phyloP scores from a whole-genome alignment of 2,329 filamentous ascomycete genomes.

The Calycina marina region DNA sequence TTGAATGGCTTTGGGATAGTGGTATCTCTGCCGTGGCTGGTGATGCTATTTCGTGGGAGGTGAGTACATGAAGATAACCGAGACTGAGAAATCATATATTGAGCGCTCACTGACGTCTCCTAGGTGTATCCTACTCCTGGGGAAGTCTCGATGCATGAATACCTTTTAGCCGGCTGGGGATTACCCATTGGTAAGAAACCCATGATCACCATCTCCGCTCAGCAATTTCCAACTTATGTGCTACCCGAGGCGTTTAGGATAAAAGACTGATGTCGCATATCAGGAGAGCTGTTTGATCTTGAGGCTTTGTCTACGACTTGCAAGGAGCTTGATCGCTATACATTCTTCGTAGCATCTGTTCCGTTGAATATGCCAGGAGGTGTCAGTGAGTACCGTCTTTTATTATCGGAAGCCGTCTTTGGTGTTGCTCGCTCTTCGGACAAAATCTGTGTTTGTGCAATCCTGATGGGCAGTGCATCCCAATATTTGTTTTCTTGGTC shows the following conservation, averaged over 20 bases:
- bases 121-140: conserved; percentile 23
- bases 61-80: background rate
- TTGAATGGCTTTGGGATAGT: conserved; percentile 25
- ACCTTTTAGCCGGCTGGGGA: conserved; percentile 33
- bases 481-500: too few species aligned
- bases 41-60: conserved; percentile 27
- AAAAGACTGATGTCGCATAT: conserved; percentile 1
- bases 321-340: conserved; percentile 27
- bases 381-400: too few species aligned
- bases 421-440: too few species aligned
- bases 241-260: too few species aligned
- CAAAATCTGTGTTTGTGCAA: too few species aligned
- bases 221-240: too few species aligned
- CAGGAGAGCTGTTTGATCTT: conserved; percentile 24
- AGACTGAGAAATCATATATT: background rate
- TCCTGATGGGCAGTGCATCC: too few species aligned
- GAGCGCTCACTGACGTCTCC: too few species aligned
- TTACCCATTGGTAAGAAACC: conserved; percentile 22
- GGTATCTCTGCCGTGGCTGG: conserved; percentile 24
- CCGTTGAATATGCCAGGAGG: conserved; percentile 28
- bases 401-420: too few species aligned
- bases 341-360: conserved; percentile 34
- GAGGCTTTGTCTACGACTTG: conserved; percentile 22
- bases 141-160: conserved; percentile 30
- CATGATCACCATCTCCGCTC: background rate